phyloP scores from a whole-genome alignment of 441 rosid genomes.

The Syzygium malaccense region DNA sequence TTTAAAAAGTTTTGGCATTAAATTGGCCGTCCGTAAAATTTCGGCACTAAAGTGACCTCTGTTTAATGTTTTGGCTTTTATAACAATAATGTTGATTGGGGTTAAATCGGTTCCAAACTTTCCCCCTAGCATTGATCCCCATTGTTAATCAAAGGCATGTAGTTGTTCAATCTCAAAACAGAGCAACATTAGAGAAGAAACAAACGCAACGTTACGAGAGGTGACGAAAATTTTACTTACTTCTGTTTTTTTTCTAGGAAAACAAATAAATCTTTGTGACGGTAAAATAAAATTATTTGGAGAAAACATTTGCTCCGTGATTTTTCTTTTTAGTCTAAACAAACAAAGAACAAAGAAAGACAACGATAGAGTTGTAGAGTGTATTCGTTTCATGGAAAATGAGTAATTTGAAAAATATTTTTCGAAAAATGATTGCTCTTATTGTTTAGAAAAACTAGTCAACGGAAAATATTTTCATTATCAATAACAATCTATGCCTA shows the following conservation, averaged over 20 bases:
- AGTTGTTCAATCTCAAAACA: background rate
- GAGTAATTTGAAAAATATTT: too few species aligned
- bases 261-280: background rate
- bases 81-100: background rate
- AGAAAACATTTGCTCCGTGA: background rate
- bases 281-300: background rate
- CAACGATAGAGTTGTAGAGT: too few species aligned
- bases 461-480: too few species aligned
- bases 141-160: too few species aligned
- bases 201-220: background rate
- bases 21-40: background rate
- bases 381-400: too few species aligned
- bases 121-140: background rate
- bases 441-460: too few species aligned
- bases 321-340: background rate
- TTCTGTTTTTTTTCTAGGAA: background rate
- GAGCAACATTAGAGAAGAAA: background rate
- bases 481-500: too few species aligned
- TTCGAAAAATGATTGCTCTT: too few species aligned
- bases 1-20: background rate
- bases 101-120: background rate
- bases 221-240: fast-evolving
- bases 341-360: background rate
- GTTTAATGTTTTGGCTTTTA: too few species aligned
- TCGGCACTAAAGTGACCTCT: background rate